Conservation (phyloP, 2,329 filamentous ascomycete genomes). For the Grosmannia clavigera region DNA sequence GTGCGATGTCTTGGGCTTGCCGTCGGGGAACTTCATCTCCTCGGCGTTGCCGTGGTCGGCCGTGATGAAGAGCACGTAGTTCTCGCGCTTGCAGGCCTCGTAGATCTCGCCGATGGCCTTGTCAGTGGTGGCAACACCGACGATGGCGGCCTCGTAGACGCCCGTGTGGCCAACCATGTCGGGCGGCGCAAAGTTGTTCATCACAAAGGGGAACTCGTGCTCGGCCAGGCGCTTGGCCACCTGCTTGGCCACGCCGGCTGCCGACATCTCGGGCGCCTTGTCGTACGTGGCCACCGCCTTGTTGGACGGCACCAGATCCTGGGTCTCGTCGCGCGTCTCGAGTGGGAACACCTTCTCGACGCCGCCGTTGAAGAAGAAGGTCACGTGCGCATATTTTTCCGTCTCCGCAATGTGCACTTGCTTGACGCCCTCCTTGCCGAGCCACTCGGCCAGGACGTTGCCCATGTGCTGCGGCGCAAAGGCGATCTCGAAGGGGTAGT, state of each 20-base stretch:
- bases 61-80: slow-evolving; percentile 90
- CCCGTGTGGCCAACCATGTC: slow-evolving; percentile 99
- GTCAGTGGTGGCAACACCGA: slow-evolving; percentile 78
- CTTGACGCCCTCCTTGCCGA: slow-evolving; percentile 76
- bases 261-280: slow-evolving; percentile 89
- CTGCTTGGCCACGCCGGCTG: slow-evolving; percentile 78
- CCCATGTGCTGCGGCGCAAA: slow-evolving; percentile 94
- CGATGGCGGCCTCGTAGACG: slow-evolving; percentile 85
- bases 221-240: slow-evolving; percentile 76
- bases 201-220: slow-evolving; percentile 86
- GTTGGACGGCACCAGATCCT: slow-evolving; percentile 74
- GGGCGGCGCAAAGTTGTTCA: slow-evolving; percentile 99
- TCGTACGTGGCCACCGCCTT: slow-evolving; percentile 89
- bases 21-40: slow-evolving; percentile 95
- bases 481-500: slow-evolving; percentile 84
- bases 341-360: slow-evolving; percentile 92
- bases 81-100: slow-evolving; percentile 85
- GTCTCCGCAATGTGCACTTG: slow-evolving; percentile 98
- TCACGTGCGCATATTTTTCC: slow-evolving; percentile 98
- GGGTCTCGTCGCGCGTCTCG: slow-evolving; percentile 75
- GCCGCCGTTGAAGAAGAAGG: slow-evolving; percentile 99
- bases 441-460: slow-evolving; percentile 96
- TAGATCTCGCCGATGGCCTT: slow-evolving; percentile 87
- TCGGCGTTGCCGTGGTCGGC: slow-evolving; percentile 96
- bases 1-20: slow-evolving; percentile 95